Evolutionary conservation across 345 rosid species (phyloP), one percentile per base, ranked within the genome.

Genomic region (Pseudoturritis turrita): DNA sequence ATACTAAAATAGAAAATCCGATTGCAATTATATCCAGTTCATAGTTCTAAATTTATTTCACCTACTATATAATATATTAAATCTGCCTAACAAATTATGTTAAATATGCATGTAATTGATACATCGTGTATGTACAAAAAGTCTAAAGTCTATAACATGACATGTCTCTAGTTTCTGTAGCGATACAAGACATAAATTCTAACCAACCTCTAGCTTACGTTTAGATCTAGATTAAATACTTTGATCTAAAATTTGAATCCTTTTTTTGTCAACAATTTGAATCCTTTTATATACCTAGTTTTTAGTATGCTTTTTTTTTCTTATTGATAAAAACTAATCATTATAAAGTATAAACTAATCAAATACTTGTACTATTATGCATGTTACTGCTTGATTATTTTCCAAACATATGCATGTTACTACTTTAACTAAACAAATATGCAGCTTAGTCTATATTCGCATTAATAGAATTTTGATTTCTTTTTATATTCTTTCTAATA

Each of bases 181-280:
- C 63, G 43, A 64, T 75, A 75, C 62, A 74, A 63, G 58, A 75
- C 74, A 75, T 52, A 68, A 61, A 75, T 75, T 75, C 74, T 68
- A 68, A 75, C 69, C 74, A 75, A 75, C 54, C 63, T 68, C 68
- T 75, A n/a, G n/a, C n/a, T n/a, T n/a, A 75, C 21, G 63, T 52
- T 74, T 74, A 75, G 63, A 67, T 75, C 78, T 68, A 60, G 49
- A 60, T 74, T 59, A 67, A 10, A 15, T 50, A 59, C 31, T 50
- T 66, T 60, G 53, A 67, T 60, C 63, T 41, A 14, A 74, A 64
- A 5, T 39, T 40, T 51, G 7, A 31, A 35, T 10, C 12, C 14
- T 41, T 9, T 8, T 4, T 37, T 37, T 37, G 10, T 37, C 7
- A 9, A 37, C n/a, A n/a, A n/a, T n/a, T n/a, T n/a, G n/a, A 9